Conservation (phyloP, 2,329 filamentous ascomycete species). For the Chaetomium sp. region DNA sequence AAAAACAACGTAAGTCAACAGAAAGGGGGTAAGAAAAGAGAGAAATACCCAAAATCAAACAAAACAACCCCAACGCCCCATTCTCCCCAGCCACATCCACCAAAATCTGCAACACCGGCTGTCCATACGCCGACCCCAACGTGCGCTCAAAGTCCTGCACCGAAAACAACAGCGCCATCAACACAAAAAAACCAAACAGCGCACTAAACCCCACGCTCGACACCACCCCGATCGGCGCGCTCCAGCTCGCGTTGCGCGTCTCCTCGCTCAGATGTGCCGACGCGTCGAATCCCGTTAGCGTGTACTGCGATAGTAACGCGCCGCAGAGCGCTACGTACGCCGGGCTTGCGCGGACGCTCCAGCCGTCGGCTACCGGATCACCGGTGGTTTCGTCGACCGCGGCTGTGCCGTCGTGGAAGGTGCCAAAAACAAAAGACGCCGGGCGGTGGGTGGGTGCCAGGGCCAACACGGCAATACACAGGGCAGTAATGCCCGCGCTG, state of each 20-base stretch:
- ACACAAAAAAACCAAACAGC: constrained; percentile 53
- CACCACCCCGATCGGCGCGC: constrained; percentile 51
- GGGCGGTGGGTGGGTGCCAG: constrained; percentile 51
- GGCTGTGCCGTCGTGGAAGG: constrained; percentile 39
- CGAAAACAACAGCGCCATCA: constrained; percentile 50
- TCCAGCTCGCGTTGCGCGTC: constrained; percentile 49
- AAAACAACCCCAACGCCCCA: constrained; percentile 49
- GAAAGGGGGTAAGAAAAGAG: background rate
- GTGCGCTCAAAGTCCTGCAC: constrained; percentile 50
- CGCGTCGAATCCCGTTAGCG: constrained; percentile 23
- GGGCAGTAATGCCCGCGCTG: constrained; percentile 43
- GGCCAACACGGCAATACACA: constrained; percentile 50
- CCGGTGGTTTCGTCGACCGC: constrained; percentile 27
- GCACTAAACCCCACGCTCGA: constrained; percentile 50
- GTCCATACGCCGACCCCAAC: constrained; percentile 38
- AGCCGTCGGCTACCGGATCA: constrained; percentile 40
- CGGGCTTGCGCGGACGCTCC: constrained; percentile 45
- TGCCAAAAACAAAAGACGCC: constrained; percentile 49
- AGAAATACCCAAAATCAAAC: constrained; percentile 40
- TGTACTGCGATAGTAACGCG: constrained; percentile 47
- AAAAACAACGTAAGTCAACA: constrained; percentile 5
- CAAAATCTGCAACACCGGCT: constrained; percentile 53
- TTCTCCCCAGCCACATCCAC: constrained; percentile 50
- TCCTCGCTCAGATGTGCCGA: constrained; percentile 51
- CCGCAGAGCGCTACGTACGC: constrained; percentile 51